Evolutionary conservation across 345 rosid genomes (phyloP).

Genomic region (Gossypium ekmanianum): DNA sequence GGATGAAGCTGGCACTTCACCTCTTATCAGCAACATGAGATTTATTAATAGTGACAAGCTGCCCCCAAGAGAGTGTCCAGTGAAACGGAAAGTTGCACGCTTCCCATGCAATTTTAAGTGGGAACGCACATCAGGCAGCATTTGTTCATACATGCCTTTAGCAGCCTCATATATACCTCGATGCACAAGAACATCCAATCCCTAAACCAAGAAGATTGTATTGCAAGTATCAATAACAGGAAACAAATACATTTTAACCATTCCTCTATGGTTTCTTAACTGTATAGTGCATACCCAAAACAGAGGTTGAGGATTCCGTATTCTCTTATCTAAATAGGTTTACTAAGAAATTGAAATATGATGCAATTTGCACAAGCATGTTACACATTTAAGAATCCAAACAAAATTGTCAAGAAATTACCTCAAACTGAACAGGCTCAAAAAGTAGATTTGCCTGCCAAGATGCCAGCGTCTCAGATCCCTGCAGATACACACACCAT

Average conservation of each 20-base stretch:
- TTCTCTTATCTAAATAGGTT: not conserved
- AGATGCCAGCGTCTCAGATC: conserved; percentile 87
- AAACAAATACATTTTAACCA: not conserved
- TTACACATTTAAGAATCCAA: not conserved
- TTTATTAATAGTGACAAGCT: conserved; percentile 81
- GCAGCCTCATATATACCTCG: conserved; percentile 99
- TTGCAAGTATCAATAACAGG: not conserved
- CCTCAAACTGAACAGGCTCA: conserved; percentile 91
- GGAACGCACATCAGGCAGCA: conserved; percentile 76
- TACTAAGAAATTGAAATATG: not conserved
- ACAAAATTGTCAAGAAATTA: conserved; percentile 20
- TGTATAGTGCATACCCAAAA: not conserved
- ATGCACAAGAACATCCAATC: conserved; percentile 73
- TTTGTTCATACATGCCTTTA: conserved; percentile 84
- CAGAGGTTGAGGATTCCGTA: not conserved
- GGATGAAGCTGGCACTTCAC: conserved; percentile 69
- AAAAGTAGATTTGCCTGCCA: conserved; percentile 96
- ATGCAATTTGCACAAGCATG: conserved; percentile 5
- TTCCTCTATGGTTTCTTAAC: not conserved
- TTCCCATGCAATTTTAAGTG: conserved; percentile 66
- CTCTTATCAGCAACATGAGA: conserved; percentile 81
- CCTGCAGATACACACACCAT: conserved; percentile 40
- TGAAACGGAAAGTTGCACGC: conserved; percentile 72
- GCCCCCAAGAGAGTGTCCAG: conserved; percentile 97
- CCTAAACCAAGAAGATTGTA: conserved; percentile 37